These are phyloP conservation scores for Macrophomina tecta DNA, from an alignment of 2,329 filamentous ascomycete genomes.

Conservation along the genomic window DNA sequence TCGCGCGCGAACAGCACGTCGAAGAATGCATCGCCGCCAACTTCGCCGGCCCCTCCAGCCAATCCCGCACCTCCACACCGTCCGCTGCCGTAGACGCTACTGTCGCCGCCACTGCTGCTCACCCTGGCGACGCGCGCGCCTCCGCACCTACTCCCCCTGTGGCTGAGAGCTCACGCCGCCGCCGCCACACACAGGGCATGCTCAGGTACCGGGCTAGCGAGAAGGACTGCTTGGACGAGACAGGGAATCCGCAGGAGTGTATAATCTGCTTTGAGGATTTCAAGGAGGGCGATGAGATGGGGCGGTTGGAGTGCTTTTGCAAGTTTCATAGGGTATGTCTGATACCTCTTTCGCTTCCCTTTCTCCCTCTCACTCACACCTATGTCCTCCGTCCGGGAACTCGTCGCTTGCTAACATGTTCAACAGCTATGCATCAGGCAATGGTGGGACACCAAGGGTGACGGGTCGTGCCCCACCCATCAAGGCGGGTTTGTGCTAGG, in stretches of 20 bases:
- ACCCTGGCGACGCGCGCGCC: neutral
- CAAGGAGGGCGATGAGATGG: slow-evolving; percentile 63
- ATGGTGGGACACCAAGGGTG: slow-evolving; percentile 65
- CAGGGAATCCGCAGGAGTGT: slow-evolving; percentile 61
- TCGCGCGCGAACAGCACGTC: slow-evolving; percentile 52
- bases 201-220: slow-evolving; percentile 64
- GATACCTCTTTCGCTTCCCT: neutral
- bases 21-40: slow-evolving; percentile 46
- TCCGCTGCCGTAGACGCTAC: slow-evolving; percentile 12
- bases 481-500: slow-evolving; percentile 41
- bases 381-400: no score
- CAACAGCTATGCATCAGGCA: slow-evolving; percentile 59
- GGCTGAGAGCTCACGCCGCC: slow-evolving; percentile 18
- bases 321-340: slow-evolving; percentile 63
- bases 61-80: slow-evolving; percentile 14
- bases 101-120: neutral
- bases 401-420: slow-evolving; percentile 18
- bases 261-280: slow-evolving; percentile 71
- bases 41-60: slow-evolving; percentile 30
- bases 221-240: slow-evolving; percentile 66
- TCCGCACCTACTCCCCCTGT: slow-evolving; percentile 2
- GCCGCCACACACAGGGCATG: slow-evolving; percentile 44
- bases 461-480: slow-evolving; percentile 66
- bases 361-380: no score
- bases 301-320: slow-evolving; percentile 67